Conservation (phyloP, 148 eudicot genomes). For the Pouteria glomerata region DNA sequence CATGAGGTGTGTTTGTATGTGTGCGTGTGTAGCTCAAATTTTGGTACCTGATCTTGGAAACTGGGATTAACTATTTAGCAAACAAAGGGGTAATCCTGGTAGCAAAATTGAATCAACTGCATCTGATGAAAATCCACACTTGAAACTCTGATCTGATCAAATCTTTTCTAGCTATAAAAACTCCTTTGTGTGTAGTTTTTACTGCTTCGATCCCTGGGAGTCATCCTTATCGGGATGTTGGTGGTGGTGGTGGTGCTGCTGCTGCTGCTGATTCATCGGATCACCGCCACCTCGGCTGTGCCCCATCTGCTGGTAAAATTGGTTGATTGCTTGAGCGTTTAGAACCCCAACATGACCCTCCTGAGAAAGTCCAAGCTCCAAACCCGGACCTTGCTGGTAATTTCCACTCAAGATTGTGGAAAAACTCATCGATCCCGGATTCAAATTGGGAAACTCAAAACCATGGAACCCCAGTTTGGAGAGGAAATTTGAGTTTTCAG, state of each 20-base stretch:
- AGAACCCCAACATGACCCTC: conserved; percentile 29
- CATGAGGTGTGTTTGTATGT: neutral
- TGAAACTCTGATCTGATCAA: neutral
- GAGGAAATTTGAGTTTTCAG: conserved; percentile 10
- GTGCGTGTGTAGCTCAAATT: too few relatives aligned
- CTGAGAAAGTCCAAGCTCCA: conserved; percentile 40
- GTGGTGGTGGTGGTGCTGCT: too few relatives aligned
- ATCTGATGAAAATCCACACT: neutral
- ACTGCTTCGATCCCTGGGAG: conserved; percentile 21
- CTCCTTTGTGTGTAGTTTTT: neutral
- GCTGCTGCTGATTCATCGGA: conserved; percentile 15
- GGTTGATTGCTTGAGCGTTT: conserved; percentile 20
- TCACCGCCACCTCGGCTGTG: conserved; percentile 14
- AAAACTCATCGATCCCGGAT: conserved; percentile 8
- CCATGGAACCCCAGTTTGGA: conserved; percentile 26
- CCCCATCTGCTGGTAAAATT: conserved; percentile 31
- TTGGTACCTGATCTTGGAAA: neutral
- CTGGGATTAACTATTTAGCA: neutral
- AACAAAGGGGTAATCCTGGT: neutral
- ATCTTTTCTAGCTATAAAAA: neutral
- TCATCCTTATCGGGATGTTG: conserved; percentile 17
- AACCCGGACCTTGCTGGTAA: conserved; percentile 22
- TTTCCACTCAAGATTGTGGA: conserved; percentile 15
- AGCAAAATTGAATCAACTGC: neutral
- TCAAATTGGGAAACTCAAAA: conserved; percentile 20